Evolutionary conservation across 805 yeast genomes (phyloP).

Genomic region (Suhomyces prunicola): DNA sequence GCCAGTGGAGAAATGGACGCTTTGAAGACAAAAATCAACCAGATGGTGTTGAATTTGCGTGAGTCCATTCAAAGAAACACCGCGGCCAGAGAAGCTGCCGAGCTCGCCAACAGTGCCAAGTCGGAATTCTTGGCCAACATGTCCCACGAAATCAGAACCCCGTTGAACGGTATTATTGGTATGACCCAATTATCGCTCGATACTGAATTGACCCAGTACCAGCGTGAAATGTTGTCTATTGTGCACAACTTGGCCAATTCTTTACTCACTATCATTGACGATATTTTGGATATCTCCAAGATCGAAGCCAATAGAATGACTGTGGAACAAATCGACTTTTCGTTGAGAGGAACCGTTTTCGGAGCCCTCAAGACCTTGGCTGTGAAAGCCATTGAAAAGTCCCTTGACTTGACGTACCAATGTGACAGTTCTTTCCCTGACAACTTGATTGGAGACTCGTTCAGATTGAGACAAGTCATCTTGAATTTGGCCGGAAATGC

Average conservation of each 20-base stretch:
- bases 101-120: constrained; percentile 82
- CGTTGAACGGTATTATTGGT: constrained; percentile 90
- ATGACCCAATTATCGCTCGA: constrained; percentile 89
- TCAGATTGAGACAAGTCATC: constrained; percentile 82
- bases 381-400: constrained; percentile 85
- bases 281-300: constrained; percentile 86
- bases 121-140: constrained; percentile 88
- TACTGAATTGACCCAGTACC: constrained; percentile 86
- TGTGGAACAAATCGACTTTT: constrained; percentile 83
- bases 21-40: constrained; percentile 54
- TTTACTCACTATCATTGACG: constrained; percentile 81
- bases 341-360: constrained; percentile 81
- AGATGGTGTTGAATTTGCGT: constrained; percentile 70
- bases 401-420: constrained; percentile 72
- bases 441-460: constrained; percentile 82
- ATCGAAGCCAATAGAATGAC: constrained; percentile 94
- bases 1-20: constrained; percentile 90
- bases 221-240: constrained; percentile 85
- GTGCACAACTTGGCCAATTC: constrained; percentile 88
- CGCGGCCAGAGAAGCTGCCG: constrained; percentile 93
- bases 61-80: constrained; percentile 90
- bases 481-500: constrained; percentile 87
- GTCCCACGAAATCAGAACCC: constrained; percentile 83
- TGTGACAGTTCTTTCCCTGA: constrained; percentile 88
- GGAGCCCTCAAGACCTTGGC: constrained; percentile 88